phyloP scores from a whole-genome alignment of 257 asterid species.

The Paraleonurus japonicus region DNA sequence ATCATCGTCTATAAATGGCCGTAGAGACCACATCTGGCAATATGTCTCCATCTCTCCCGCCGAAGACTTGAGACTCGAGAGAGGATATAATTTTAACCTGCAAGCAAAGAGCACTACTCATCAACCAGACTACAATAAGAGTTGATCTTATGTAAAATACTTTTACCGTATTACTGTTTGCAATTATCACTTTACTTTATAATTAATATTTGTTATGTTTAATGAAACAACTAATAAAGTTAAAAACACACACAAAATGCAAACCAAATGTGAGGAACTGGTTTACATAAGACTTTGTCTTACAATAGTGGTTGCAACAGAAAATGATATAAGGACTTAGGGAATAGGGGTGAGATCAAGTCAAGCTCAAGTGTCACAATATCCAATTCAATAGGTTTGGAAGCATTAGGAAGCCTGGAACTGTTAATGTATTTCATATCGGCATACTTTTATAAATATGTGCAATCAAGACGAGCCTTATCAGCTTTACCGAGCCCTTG shows the following conservation, averaged over 20 bases:
- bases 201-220: no score
- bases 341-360: background rate
- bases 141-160: background rate
- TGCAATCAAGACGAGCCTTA: background rate
- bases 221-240: no score
- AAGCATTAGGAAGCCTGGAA: no score
- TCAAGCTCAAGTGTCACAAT: background rate
- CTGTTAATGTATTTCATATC: no score
- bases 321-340: background rate
- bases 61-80: constrained; percentile 56
- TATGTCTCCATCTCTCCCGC: constrained; percentile 74
- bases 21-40: constrained; percentile 82
- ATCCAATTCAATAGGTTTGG: background rate
- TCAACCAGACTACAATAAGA: background rate
- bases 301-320: background rate
- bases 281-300: no score
- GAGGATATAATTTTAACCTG: constrained; percentile 67
- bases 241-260: no score
- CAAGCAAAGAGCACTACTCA: constrained; percentile 11
- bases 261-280: no score
- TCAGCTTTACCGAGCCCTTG: background rate
- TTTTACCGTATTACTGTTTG: background rate
- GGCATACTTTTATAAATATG: background rate
- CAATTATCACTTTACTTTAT: no score
- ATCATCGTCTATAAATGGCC: constrained; percentile 78